Percentiles rank a stretch among this genome's conserved stretches.
Evolutionary conservation across 257 asterid genomes (phyloP).

Genomic region (Cordia subcordata): DNA sequence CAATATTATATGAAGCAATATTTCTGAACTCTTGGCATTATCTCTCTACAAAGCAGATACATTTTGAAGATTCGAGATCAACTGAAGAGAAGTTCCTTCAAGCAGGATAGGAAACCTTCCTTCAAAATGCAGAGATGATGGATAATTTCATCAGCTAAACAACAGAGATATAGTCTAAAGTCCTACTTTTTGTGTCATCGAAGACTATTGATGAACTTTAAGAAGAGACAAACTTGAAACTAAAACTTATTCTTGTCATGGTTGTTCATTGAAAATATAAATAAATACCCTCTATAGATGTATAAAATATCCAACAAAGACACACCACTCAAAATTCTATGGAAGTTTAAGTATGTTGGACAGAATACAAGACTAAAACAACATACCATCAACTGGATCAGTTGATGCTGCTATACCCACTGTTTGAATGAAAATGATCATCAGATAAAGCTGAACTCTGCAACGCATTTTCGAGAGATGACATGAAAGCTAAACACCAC

Average conservation of each 20-base stretch:
- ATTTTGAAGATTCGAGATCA: too few species aligned
- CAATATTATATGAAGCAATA: too few species aligned
- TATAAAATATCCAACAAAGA: not conserved
- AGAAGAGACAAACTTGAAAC: not conserved
- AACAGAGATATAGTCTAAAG: too few species aligned
- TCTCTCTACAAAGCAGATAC: too few species aligned
- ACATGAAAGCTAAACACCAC: not conserved
- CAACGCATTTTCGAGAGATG: conserved; percentile 3
- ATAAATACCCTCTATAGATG: not conserved
- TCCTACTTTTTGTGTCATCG: too few species aligned
- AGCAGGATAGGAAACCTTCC: too few species aligned
- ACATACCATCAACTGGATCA: conserved; percentile 20
- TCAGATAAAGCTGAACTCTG: conserved; percentile 26
- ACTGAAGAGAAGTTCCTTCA: too few species aligned
- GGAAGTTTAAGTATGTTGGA: not conserved
- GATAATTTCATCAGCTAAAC: not conserved
- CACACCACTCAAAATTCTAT: not conserved
- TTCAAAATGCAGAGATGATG: too few species aligned
- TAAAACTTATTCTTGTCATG: not conserved
- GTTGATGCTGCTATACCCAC: conserved; percentile 38
- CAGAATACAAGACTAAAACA: not conserved
- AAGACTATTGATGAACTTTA: too few species aligned
- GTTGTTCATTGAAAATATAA: not conserved
- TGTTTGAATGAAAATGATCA: conserved; percentile 31
- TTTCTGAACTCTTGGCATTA: too few species aligned